Conservation (phyloP, 306 rosid species). For the Casuarina equisetifolia region DNA sequence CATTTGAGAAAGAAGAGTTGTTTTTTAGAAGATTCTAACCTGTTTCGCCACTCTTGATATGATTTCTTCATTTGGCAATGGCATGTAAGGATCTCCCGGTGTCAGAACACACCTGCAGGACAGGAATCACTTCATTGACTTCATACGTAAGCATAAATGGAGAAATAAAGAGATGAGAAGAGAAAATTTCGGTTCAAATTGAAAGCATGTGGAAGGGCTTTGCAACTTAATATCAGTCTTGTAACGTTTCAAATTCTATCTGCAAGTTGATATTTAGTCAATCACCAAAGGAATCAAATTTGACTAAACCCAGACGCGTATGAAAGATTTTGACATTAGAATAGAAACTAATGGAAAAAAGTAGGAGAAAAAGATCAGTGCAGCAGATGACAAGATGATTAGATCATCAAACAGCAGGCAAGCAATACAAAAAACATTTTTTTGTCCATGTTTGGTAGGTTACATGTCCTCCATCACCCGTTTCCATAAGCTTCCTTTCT, state of each 20-base stretch:
- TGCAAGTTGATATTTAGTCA: not conserved
- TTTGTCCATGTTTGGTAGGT: not conserved
- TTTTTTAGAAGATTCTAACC: slow-evolving; percentile 41
- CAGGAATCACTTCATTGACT: slow-evolving; percentile 19
- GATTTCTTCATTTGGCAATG: slow-evolving; percentile 83
- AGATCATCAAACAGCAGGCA: not conserved
- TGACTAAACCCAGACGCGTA: not conserved
- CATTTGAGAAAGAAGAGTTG: slow-evolving; percentile 5
- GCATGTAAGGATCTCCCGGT: slow-evolving; percentile 99
- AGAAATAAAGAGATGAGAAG: not conserved
- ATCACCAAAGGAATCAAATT: not conserved
- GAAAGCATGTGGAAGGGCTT: not conserved
- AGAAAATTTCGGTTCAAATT: not conserved
- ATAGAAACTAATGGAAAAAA: not conserved
- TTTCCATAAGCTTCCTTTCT: not conserved
- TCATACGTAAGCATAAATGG: slow-evolving; percentile 11
- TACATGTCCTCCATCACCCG: not conserved
- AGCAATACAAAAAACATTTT: not conserved
- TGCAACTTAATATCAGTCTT: not conserved
- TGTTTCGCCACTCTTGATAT: slow-evolving; percentile 84
- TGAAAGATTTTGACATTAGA: not conserved
- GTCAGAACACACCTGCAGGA: slow-evolving; percentile 88
- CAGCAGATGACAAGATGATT: not conserved
- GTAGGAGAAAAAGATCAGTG: not conserved
- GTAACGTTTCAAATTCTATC: not conserved